phyloP scores from a whole-genome alignment of 192 early-diverging fungal genomes.

The Coemansia sp. region DNA sequence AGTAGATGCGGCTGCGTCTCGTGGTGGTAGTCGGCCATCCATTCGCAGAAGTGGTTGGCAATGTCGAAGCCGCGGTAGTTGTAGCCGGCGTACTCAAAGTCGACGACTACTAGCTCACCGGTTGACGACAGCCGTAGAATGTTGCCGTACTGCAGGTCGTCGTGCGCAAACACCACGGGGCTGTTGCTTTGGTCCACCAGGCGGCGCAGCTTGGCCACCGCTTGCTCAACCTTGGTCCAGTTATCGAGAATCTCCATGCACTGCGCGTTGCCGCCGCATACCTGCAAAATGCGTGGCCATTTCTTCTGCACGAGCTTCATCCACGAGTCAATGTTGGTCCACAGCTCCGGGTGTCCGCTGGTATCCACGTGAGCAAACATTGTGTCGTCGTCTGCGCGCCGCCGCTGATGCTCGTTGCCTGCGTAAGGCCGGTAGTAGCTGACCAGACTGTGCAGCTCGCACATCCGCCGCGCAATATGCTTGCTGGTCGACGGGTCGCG shows the following conservation, averaged over 20 bases:
- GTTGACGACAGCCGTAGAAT: conserved; percentile 64
- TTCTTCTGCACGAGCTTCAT: conserved; percentile 38
- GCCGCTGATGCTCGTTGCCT: background rate
- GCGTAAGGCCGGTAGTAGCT: conserved; percentile 57
- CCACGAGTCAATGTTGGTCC: conserved; percentile 68
- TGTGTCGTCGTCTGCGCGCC: too few species aligned
- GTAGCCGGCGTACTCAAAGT: conserved; percentile 82
- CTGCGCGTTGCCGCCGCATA: conserved; percentile 15
- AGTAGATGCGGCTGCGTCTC: conserved; percentile 47
- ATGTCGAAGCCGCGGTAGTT: conserved; percentile 78
- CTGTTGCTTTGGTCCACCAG: conserved; percentile 54
- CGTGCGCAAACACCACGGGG: conserved; percentile 87
- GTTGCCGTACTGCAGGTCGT: conserved; percentile 88
- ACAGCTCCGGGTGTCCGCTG: conserved; percentile 58
- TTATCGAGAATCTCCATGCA: conserved; percentile 31
- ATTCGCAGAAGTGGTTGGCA: conserved; percentile 84
- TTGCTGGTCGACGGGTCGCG: conserved; percentile 59
- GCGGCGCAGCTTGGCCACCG: conserved; percentile 50
- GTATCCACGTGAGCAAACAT: conserved; percentile 4
- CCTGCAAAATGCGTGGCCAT: conserved; percentile 15
- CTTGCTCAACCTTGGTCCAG: conserved; percentile 25
- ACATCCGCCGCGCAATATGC: conserved; percentile 71
- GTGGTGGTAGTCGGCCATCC: conserved; percentile 78
- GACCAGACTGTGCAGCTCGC: conserved; percentile 70
- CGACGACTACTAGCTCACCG: conserved; percentile 68